Percentiles rank a stretch among this genome's conserved stretches.
Conservation (phyloP, 192 early-diverging fungal species). For the Coemansia sp. region DNA sequence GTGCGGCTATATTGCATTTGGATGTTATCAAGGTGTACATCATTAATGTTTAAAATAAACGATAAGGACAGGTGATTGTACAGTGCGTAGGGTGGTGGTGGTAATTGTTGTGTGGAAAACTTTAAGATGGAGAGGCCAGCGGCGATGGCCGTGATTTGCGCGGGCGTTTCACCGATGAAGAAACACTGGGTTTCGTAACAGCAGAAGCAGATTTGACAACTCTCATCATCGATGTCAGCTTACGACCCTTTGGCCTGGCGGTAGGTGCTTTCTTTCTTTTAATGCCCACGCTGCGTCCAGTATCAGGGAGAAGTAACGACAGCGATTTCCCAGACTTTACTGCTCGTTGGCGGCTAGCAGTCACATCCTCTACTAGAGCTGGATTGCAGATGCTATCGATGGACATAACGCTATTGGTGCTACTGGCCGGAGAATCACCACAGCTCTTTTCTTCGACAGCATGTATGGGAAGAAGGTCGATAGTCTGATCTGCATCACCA, state of each 20-base stretch:
- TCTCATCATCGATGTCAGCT: conserved; percentile 43
- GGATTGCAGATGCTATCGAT: conserved; percentile 1
- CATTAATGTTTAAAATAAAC: no score
- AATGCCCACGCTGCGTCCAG: background rate
- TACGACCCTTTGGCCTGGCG: conserved; percentile 9
- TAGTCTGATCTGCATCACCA: conserved; percentile 43
- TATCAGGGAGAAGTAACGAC: background rate
- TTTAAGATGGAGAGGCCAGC: conserved; percentile 9
- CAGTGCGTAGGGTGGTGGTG: no score
- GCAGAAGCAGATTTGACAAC: conserved; percentile 29
- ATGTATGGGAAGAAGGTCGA: conserved; percentile 25
- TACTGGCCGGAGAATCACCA: background rate
- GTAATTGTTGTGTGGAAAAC: no score
- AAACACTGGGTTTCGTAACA: background rate
- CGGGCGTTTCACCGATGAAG: conserved; percentile 3
- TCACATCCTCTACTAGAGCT: background rate
- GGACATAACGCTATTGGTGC: background rate
- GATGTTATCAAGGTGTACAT: no score
- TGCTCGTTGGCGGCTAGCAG: background rate
- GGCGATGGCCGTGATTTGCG: conserved; percentile 20
- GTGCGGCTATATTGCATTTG: background rate
- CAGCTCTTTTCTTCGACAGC: background rate
- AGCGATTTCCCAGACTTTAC: conserved; percentile 1
- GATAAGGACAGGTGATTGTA: no score
- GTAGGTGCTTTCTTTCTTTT: background rate